These are phyloP conservation scores for Yamadazyma conglobata DNA, from an alignment of 1,139 yeast genomes.

Conservation along the genomic window DNA sequence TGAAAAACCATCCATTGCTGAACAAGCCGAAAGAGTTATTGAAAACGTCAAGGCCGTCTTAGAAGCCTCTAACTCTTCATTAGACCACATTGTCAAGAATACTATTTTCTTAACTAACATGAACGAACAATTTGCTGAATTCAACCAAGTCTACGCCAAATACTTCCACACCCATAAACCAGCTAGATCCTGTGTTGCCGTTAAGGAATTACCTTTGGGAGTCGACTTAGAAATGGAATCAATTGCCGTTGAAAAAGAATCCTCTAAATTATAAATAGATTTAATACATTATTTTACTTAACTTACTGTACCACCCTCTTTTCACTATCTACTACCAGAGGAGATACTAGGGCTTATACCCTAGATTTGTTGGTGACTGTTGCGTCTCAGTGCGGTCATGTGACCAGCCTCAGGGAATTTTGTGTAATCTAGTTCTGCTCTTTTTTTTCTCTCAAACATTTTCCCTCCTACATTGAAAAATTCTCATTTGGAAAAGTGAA, in stretches of 20 bases:
- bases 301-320: background rate
- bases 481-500: conserved; percentile 15
- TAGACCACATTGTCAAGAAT: conserved; percentile 80
- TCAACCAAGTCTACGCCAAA: conserved; percentile 79
- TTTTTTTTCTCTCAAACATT: conserved; percentile 3
- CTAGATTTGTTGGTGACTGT: conserved; percentile 1
- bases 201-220: conserved; percentile 79
- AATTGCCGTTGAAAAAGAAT: conserved; percentile 63
- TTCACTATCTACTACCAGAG: too few relatives aligned
- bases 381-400: background rate
- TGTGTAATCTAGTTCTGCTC: conserved; percentile 1
- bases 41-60: conserved; percentile 73
- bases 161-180: conserved; percentile 83
- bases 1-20: conserved; percentile 63
- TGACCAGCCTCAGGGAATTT: conserved; percentile 1
- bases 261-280: conserved; percentile 30
- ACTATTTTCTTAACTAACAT: conserved; percentile 88
- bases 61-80: conserved; percentile 77
- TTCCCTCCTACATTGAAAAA: too few relatives aligned
- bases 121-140: conserved; percentile 66
- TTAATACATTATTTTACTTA: too few relatives aligned
- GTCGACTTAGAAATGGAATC: conserved; percentile 75
- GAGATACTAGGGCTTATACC: conserved; percentile 4
- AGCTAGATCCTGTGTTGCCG: conserved; percentile 95
- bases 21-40: conserved; percentile 81